Evolutionary conservation across 768 basidiomycete species (phyloP), one percentile per base, ranked within the genome.

Genomic region (Serendipita sp.): DNA sequence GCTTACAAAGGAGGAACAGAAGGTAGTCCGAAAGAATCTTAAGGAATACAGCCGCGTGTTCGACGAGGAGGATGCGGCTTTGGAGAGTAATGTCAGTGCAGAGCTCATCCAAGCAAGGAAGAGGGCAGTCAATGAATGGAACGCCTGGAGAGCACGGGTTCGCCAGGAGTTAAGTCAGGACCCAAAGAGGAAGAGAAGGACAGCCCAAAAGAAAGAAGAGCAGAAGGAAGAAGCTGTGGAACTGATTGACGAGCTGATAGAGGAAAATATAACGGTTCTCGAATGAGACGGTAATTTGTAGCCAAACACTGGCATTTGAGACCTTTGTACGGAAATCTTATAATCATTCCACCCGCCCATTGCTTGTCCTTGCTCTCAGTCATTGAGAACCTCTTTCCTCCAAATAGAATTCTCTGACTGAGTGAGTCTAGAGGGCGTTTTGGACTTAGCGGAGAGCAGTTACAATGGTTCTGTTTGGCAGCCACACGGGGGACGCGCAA

Each of bases 81-180:
- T 97, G 72, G 93, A 95, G 76, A 91, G 86, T 73, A 89, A 87
- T 69, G 90, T 94, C 69, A 93, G 87, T 68, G 92, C 93, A 3
- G 96, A 98, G 75, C 82, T 96, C 29, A 81, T 94, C 68, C 91
- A 91, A 16, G 84, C 85, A 67, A 82, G 96, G 66, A 89, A 90
- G 73, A 82, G 96, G 53, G 80, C 97, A 63, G 87, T 98, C 69
- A 91, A 96, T 71, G 96, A 99, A 76, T 99, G 96, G 96, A 96
- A 99, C 75, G 91, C 95, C 46, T 98, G 96, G 96, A 83, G 95
- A 62, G 69, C 77, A 27, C 80, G 83, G 67, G 84, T 86, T 68
- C 83, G 80, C 72, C 81, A 80, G 67, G 83, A 88, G 68, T 64
- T 86, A 64, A 80, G 78, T 40, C 84, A 84, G 62, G 82, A 82